These are phyloP conservation scores for Herpetospermum pedunculosum DNA, from an alignment of 306 rosid species.

Conservation along the genomic window DNA sequence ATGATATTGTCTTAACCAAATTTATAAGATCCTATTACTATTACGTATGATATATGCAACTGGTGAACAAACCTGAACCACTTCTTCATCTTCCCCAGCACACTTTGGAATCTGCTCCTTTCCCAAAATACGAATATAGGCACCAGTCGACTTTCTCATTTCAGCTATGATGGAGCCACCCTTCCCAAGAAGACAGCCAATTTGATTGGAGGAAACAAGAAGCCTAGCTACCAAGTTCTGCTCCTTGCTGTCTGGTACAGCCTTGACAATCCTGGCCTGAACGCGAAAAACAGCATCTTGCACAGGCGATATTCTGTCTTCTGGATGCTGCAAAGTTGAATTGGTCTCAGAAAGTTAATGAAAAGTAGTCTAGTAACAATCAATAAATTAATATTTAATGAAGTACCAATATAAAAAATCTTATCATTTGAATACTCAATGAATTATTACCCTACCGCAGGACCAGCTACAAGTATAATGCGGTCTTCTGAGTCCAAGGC, in stretches of 20 bases:
- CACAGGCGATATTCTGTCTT: conserved; percentile 80
- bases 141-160: conserved; percentile 87
- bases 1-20: not conserved
- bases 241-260: conserved; percentile 57
- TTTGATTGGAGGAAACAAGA: conserved; percentile 74
- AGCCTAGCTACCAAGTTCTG: conserved; percentile 59
- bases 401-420: not conserved
- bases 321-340: conserved; percentile 71
- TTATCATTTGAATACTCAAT: conserved; percentile 11
- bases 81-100: conserved; percentile 83
- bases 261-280: conserved; percentile 63
- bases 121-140: conserved; percentile 75
- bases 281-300: conserved; percentile 95
- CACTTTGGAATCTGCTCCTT: conserved; percentile 84
- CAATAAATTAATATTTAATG: not conserved
- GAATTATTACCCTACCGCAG: conserved; percentile 46
- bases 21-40: not conserved
- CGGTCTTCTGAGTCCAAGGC: conserved; percentile 59
- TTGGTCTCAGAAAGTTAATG: conserved; percentile 15
- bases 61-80: conserved; percentile 57
- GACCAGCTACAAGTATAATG: conserved; percentile 62
- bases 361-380: conserved; percentile 8
- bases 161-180: conserved; percentile 85
- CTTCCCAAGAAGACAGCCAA: conserved; percentile 93
- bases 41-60: not conserved